Conservation (phyloP, 2,329 filamentous ascomycete genomes). For the Verticillium alfalfae region DNA sequence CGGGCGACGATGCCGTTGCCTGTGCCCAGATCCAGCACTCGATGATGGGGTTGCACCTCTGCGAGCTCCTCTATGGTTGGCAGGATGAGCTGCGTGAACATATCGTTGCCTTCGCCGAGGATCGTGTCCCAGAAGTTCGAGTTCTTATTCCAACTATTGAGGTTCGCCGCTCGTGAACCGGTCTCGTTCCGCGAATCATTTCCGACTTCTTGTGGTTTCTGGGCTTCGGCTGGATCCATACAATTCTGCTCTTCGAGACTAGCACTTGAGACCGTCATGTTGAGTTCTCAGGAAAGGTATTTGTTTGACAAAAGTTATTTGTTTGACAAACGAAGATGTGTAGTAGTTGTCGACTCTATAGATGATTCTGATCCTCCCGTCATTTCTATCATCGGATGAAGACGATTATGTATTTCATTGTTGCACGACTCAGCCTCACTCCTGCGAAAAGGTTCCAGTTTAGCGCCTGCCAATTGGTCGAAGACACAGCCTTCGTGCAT, state of each 20-base stretch:
- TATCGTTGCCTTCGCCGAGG: background rate
- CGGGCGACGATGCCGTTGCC: background rate
- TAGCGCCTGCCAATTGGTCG: background rate
- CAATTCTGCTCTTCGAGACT: background rate
- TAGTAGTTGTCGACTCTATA: too few relatives aligned
- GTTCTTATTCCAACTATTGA: background rate
- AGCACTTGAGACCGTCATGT: background rate
- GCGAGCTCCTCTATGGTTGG: background rate
- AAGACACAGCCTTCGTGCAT: background rate
- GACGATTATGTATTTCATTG: background rate
- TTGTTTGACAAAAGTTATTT: too few relatives aligned
- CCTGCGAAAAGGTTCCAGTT: background rate
- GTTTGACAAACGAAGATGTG: too few relatives aligned
- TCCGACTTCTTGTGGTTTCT: background rate
- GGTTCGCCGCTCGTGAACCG: background rate
- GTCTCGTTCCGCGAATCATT: background rate
- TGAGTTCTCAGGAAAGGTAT: background rate
- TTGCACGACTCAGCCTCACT: background rate
- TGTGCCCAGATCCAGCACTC: background rate
- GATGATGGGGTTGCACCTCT: background rate
- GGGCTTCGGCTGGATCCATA: background rate
- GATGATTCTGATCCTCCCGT: too few relatives aligned
- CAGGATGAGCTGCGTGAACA: background rate
- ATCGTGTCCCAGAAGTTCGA: background rate
- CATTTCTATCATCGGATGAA: background rate